phyloP scores from a whole-genome alignment of 2,329 filamentous ascomycete genomes.

The Metarhizium robertsii region DNA sequence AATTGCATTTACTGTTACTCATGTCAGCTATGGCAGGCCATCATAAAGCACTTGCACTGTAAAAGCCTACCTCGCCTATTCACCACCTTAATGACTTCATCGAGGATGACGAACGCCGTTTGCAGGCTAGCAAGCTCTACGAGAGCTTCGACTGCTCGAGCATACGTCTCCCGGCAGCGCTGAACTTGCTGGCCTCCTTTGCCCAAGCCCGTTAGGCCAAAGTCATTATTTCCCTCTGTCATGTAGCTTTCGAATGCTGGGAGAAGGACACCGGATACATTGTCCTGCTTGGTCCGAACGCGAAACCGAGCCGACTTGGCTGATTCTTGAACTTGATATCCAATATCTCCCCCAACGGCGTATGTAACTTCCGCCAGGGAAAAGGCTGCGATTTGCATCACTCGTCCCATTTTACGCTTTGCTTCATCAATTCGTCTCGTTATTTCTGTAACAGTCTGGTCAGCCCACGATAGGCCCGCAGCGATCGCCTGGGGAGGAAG shows the following conservation, averaged over 20 bases:
- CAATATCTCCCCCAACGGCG: constrained; percentile 89
- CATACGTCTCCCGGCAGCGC: constrained; percentile 90
- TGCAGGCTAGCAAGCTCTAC: constrained; percentile 92
- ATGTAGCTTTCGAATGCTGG: constrained; percentile 89
- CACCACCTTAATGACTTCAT: constrained; percentile 98
- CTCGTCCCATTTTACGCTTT: constrained; percentile 97
- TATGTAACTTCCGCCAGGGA: constrained; percentile 96
- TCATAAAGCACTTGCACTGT: background rate
- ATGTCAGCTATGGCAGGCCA: constrained; percentile 5
- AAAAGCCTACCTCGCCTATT: constrained; percentile 70
- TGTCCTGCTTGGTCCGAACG: constrained; percentile 91
- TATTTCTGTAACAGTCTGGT: constrained; percentile 55
- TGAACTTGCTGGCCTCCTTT: constrained; percentile 98
- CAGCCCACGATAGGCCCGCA: constrained; percentile 46
- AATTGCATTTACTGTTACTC: constrained; percentile 72
- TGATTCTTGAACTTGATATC: constrained; percentile 95
- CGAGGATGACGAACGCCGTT: constrained; percentile 94
- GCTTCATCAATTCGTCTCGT: constrained; percentile 96
- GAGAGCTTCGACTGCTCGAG: constrained; percentile 86
- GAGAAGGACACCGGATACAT: constrained; percentile 92
- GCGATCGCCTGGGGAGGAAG: constrained; percentile 59
- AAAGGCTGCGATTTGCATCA: constrained; percentile 98
- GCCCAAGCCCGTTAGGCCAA: constrained; percentile 87
- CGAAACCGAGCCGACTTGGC: constrained; percentile 89
- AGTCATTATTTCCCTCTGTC: constrained; percentile 86